Evolutionary conservation across 2,329 filamentous ascomycete species (phyloP), one percentile per base, ranked within the genome.

Genomic region (Verticillium alfalfae): DNA sequence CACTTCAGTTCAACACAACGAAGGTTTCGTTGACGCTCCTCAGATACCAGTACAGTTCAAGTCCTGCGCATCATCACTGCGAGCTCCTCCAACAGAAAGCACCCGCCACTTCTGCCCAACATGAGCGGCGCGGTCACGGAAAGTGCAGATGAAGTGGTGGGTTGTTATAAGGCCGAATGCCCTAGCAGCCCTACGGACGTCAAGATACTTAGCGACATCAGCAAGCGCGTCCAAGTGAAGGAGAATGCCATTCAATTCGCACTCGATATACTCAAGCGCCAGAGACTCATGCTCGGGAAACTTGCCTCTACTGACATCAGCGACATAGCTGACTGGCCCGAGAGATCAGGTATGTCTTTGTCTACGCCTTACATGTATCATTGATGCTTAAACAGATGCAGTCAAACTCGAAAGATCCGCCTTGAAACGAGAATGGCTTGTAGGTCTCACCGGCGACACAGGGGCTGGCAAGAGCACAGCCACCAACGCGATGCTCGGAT

Each of bases 401-500:
- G 45, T 26, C 10, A 52, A 26, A 5, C 18, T 52, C 16, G 18
- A 52, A 18, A 52, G 22, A 26, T 52, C 45, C 6, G 45, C 18
- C 10, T 12, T 13, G n/a, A 52, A 52, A 18, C 45, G 45, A 52
- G 45, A 52, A 10, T 52, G 45, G 26, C 45, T 61, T 2, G 59
- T 63, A 1, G 63, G 63, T 1, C 7, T 64, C 8, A 8, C 54
- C 2, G 65, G 66, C 6, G 65, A 66, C 18, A 67, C 66, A 2
- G 65, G 66, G 1, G 36, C 63, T 3, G 65, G 66, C 9, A 67
- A 67, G 26, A 65, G 64, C 7, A 62, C 60, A 2, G 56, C 66
- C 1, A 60, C 67, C 13, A 67, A 67, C 10, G 60, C 63, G 2
- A 49, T 68, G 2, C 38, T 68, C 0, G 61, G 55, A 1, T 34